Conservation (phyloP, 2,329 filamentous ascomycete species). For the Aspergillus flavus region DNA sequence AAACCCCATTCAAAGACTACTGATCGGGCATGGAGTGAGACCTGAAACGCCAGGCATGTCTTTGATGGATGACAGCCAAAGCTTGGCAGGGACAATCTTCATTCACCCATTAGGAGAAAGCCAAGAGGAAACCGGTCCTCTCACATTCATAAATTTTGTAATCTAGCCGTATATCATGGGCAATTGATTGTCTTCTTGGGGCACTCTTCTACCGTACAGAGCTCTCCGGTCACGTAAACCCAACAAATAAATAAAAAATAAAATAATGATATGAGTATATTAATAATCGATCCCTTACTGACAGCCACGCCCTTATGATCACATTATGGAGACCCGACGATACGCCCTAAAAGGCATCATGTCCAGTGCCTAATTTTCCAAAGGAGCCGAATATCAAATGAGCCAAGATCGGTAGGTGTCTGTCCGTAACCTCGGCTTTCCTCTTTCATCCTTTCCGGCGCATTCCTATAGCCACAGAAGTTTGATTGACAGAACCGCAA, state of each 20-base stretch:
- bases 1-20: neutral
- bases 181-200: neutral
- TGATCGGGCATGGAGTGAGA: neutral
- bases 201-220: neutral
- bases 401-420: neutral
- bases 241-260: neutral
- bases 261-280: neutral
- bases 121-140: neutral
- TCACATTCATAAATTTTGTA: neutral
- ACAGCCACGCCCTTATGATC: neutral
- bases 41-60: neutral
- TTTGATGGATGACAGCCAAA: neutral
- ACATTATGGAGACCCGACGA: neutral
- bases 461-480: neutral
- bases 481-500: neutral
- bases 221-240: neutral
- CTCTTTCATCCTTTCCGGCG: constrained; percentile 20
- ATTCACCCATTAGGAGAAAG: neutral
- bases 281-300: neutral
- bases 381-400: neutral
- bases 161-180: neutral
- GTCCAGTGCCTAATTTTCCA: constrained; percentile 4
- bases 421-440: constrained; percentile 17
- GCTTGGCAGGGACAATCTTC: neutral
- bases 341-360: neutral